phyloP scores from a whole-genome alignment of 1,139 yeast genomes.

The Pichia sp. region DNA sequence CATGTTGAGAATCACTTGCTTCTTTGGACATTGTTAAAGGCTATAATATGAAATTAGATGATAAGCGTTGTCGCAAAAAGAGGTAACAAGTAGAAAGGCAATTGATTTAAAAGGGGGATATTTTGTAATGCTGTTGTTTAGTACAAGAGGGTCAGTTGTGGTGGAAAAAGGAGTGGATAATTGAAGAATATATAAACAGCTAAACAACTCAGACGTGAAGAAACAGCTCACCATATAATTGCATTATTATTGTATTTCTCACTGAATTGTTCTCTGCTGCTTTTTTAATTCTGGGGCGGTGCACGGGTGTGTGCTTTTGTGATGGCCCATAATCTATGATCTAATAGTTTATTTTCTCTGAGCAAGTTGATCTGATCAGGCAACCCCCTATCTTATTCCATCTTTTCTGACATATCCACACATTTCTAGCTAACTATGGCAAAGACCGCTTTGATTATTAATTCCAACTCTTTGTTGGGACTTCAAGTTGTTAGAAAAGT shows the following conservation, averaged over 20 bases:
- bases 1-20: constrained; percentile 14
- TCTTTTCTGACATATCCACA: no score
- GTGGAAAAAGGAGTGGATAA: not conserved
- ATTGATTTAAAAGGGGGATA: not conserved
- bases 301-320: not conserved
- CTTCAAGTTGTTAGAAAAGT: constrained; percentile 1
- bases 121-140: not conserved
- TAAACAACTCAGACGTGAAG: not conserved
- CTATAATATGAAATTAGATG: not conserved
- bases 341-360: no score
- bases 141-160: not conserved
- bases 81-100: not conserved
- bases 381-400: not conserved
- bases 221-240: not conserved
- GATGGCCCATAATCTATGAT: no score
- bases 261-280: not conserved
- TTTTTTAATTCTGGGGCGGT: not conserved
- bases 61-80: not conserved
- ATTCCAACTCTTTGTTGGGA: constrained; percentile 7
- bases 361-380: not conserved
- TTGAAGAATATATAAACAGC: not conserved
- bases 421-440: not conserved
- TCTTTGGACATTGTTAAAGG: constrained; percentile 3
- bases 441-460: constrained; percentile 7
- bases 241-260: not conserved